These are phyloP conservation scores for Eutrema heterophyllum DNA, from an alignment of 345 rosid genomes.

Conservation along the genomic window DNA sequence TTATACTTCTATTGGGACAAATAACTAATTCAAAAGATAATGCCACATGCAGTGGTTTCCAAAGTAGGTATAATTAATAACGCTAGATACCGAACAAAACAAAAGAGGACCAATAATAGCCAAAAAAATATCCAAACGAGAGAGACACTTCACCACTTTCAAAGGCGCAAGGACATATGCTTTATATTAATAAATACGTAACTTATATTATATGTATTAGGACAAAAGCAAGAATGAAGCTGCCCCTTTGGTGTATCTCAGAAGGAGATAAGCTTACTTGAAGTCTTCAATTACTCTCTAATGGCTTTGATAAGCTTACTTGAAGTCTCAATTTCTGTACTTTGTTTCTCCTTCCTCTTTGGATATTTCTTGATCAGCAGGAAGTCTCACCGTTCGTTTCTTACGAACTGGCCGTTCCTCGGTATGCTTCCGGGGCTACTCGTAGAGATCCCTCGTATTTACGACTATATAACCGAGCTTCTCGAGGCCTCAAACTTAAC, in stretches of 20 bases:
- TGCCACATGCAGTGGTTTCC: not conserved
- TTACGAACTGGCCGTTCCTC: constrained; percentile 20
- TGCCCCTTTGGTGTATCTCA: not conserved
- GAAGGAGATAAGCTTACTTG: constrained; percentile 5
- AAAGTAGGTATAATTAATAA: not conserved
- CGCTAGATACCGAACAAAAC: not conserved
- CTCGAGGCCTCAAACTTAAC: constrained; percentile 24
- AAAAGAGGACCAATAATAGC: not conserved
- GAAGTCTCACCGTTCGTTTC: constrained; percentile 10
- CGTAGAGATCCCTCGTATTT: constrained; percentile 18
- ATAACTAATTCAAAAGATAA: not conserved
- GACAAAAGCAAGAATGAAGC: not conserved
- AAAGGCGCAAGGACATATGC: not conserved
- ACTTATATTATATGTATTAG: not conserved
- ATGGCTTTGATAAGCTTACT: constrained; percentile 23
- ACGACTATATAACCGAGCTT: constrained; percentile 22
- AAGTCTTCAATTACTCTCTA: constrained; percentile 1
- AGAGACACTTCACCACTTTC: constrained; percentile 3
- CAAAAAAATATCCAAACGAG: not conserved
- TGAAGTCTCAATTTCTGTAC: constrained; percentile 13
- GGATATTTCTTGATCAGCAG: not conserved
- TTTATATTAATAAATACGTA: not conserved
- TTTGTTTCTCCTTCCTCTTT: not conserved
- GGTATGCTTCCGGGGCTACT: constrained; percentile 29
- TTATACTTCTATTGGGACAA: not conserved